These are phyloP conservation scores for Ceratobasidium sp. DNA, from an alignment of 1,284 basidiomycete genomes.

Conservation along the genomic window DNA sequence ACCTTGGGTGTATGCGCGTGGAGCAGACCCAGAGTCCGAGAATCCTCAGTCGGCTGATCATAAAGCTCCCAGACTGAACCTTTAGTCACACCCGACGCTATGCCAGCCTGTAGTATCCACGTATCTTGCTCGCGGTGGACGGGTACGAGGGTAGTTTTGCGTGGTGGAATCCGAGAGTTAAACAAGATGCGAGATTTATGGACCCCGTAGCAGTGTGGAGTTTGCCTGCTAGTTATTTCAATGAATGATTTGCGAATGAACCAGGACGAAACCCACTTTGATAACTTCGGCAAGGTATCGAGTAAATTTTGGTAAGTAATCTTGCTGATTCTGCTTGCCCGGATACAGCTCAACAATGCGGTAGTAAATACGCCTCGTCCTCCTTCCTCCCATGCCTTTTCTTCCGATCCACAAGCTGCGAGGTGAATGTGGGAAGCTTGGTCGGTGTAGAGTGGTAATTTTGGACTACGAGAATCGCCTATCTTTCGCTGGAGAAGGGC, in stretches of 20 bases:
- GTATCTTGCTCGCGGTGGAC: conserved; percentile 57
- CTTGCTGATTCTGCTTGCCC: conserved; percentile 66
- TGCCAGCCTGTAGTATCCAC: conserved; percentile 67
- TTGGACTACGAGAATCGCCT: background rate
- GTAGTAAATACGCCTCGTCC: conserved; percentile 70
- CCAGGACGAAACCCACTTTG: conserved; percentile 50
- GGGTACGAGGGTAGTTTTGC: conserved; percentile 64
- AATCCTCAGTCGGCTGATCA: conserved; percentile 71
- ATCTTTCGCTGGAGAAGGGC: background rate
- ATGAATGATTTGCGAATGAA: too few species aligned
- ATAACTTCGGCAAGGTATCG: conserved; percentile 48
- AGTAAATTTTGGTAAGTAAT: conserved; percentile 67
- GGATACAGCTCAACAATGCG: conserved; percentile 65
- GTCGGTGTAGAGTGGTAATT: background rate
- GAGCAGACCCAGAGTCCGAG: background rate
- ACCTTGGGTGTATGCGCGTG: conserved; percentile 9
- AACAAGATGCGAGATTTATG: conserved; percentile 68
- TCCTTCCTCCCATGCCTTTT: conserved; percentile 36
- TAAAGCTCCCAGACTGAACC: conserved; percentile 67
- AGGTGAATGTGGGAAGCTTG: conserved; percentile 21
- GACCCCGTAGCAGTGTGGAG: conserved; percentile 67
- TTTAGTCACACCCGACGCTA: conserved; percentile 70
- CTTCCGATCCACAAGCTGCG: conserved; percentile 32
- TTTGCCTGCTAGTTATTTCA: conserved; percentile 58
- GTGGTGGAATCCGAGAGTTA: conserved; percentile 67